Evolutionary conservation across 257 asterid species (phyloP).

Genomic region (Rhazya stricta): DNA sequence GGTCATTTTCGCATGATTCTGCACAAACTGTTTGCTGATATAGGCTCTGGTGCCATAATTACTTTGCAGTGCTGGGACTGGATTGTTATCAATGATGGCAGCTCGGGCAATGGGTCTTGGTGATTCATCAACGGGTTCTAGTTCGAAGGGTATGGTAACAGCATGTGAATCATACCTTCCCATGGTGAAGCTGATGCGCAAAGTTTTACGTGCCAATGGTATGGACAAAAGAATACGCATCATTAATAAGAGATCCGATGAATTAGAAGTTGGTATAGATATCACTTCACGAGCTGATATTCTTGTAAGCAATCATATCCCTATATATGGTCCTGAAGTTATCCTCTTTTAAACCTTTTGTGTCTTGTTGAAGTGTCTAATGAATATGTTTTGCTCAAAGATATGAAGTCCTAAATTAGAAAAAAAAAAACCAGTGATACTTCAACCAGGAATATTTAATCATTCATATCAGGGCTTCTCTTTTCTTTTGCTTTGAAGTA

Average conservation of each 20-base stretch:
- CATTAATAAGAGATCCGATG: constrained; percentile 90
- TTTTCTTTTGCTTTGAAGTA: background rate
- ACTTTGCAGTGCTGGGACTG: constrained; percentile 83
- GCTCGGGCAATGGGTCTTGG: constrained; percentile 66
- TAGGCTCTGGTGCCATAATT: constrained; percentile 7
- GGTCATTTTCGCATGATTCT: background rate
- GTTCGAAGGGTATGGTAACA: constrained; percentile 58
- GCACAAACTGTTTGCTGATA: constrained; percentile 10
- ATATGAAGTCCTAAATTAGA: background rate
- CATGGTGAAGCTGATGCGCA: constrained; percentile 79
- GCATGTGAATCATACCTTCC: constrained; percentile 98
- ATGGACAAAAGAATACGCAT: constrained; percentile 59
- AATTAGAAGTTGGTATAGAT: constrained; percentile 69
- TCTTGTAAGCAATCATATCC: constrained; percentile 50
- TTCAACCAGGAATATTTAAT: background rate
- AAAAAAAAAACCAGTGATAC: background rate
- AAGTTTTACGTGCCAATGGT: constrained; percentile 62
- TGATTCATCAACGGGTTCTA: constrained; percentile 27
- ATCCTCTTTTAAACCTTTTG: constrained; percentile 2
- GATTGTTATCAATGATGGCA: constrained; percentile 89
- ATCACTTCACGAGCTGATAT: constrained; percentile 75
- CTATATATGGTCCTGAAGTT: background rate
- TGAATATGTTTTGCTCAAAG: background rate
- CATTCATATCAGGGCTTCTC: background rate
- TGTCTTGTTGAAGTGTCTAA: background rate